Evolutionary conservation across 805 yeast species (phyloP).

Genomic region (Wickerhamomyces queroliae): DNA sequence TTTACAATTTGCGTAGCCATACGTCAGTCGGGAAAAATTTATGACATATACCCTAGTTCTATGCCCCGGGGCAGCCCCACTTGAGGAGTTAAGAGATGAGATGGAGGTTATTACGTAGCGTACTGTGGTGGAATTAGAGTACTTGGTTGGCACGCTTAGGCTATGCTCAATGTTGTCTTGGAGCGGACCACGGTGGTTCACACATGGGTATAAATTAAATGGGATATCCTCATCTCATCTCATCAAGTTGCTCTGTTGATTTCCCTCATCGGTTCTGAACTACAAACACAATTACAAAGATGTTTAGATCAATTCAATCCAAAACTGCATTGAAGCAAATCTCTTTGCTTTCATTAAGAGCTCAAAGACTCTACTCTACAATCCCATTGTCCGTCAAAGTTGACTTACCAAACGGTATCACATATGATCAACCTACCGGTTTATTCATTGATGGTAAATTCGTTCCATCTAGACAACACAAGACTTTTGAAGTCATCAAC

Average conservation of each 20-base stretch:
- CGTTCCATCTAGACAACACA: conserved; percentile 47
- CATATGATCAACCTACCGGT: conserved; percentile 71
- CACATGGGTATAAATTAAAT: not conserved
- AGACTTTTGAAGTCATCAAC: conserved; percentile 54
- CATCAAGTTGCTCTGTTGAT: not conserved
- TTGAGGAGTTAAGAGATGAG: no score
- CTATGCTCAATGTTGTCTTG: not conserved
- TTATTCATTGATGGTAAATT: conserved; percentile 70
- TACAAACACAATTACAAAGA: not conserved
- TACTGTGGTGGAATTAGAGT: no score
- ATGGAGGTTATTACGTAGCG: no score
- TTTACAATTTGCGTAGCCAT: no score
- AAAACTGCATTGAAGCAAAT: not conserved
- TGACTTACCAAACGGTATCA: conserved; percentile 61
- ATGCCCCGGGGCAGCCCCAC: no score
- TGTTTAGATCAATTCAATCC: not conserved
- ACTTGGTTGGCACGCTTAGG: no score
- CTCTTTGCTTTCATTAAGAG: not conserved
- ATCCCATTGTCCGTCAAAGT: conserved; percentile 40
- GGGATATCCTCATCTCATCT: not conserved
- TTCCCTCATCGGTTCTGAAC: no score
- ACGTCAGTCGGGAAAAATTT: no score
- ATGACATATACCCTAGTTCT: no score
- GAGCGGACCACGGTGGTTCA: no score
- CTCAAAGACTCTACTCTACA: not conserved